These are phyloP conservation scores for Suhomyces sp. DNA, from an alignment of 805 yeast genomes.

Conservation along the genomic window DNA sequence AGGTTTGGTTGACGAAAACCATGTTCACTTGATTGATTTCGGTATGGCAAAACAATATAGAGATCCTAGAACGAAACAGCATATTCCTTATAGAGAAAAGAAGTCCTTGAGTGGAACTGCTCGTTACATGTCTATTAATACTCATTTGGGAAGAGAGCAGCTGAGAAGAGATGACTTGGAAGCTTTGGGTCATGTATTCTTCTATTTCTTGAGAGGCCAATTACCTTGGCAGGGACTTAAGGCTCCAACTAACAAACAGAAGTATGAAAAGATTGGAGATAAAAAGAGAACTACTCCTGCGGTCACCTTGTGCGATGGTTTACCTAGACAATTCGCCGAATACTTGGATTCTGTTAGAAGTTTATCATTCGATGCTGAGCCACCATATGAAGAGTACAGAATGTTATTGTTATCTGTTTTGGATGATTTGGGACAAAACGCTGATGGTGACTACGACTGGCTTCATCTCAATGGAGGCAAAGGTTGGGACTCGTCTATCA, in stretches of 20 bases:
- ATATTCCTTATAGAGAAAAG: slow-evolving; percentile 78
- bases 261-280: slow-evolving; percentile 82
- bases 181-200: slow-evolving; percentile 77
- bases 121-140: slow-evolving; percentile 82
- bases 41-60: slow-evolving; percentile 88
- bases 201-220: slow-evolving; percentile 74
- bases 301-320: slow-evolving; percentile 57
- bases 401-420: slow-evolving; percentile 60
- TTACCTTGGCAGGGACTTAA: slow-evolving; percentile 91
- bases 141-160: slow-evolving; percentile 85
- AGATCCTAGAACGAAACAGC: slow-evolving; percentile 76
- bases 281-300: slow-evolving; percentile 72
- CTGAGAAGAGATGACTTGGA: slow-evolving; percentile 82
- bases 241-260: slow-evolving; percentile 81
- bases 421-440: slow-evolving; percentile 54
- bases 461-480: slow-evolving; percentile 73
- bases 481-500: slow-evolving; percentile 77
- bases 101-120: slow-evolving; percentile 84
- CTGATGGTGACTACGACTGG: slow-evolving; percentile 79
- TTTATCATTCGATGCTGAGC: slow-evolving; percentile 75
- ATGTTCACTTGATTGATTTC: slow-evolving; percentile 73
- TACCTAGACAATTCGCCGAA: slow-evolving; percentile 73
- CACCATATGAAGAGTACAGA: slow-evolving; percentile 69
- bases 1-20: slow-evolving; percentile 58
- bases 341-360: slow-evolving; percentile 68